phyloP scores from a whole-genome alignment of 352 stramenopile species.

The Plasmopara halstedii region DNA sequence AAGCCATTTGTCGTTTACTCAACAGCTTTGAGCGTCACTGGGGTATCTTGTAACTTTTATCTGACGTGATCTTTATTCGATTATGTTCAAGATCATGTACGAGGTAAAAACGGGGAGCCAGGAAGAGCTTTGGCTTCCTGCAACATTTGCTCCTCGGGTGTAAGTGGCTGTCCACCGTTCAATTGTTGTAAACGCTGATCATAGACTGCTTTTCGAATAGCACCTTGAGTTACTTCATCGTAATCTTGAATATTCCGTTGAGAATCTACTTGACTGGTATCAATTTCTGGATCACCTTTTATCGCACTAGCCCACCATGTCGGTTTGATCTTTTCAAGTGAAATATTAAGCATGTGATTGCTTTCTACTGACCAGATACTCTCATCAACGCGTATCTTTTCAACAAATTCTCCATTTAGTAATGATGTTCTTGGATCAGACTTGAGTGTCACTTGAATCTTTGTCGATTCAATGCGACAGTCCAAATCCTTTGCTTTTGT shows the following conservation, averaged over 20 bases:
- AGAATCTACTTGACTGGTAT: conserved; percentile 95
- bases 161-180: conserved; percentile 84
- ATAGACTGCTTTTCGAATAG: conserved; percentile 98
- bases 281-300: conserved; percentile 91
- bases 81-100: conserved; percentile 2
- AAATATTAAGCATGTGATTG: conserved; percentile 69
- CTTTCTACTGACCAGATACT: conserved; percentile 95
- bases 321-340: conserved; percentile 94
- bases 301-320: conserved; percentile 97
- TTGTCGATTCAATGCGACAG: conserved; percentile 82
- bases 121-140: conserved; percentile 85
- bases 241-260: conserved; percentile 95
- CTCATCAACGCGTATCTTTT: conserved; percentile 94
- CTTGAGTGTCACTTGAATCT: conserved; percentile 83
- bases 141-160: conserved; percentile 89
- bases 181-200: conserved; percentile 90
- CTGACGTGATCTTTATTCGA: conserved; percentile 1
- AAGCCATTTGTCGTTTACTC: conserved; percentile 94
- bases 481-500: conserved; percentile 89
- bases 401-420: conserved; percentile 84
- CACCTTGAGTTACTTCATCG: conserved; percentile 94
- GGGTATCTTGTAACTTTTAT: conserved; percentile 94
- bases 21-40: conserved; percentile 98
- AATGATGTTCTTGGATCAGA: conserved; percentile 18
- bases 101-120: conserved; percentile 16